phyloP scores from a whole-genome alignment of 2,329 filamentous ascomycete genomes.

The Trichoderma afroharzianum region DNA sequence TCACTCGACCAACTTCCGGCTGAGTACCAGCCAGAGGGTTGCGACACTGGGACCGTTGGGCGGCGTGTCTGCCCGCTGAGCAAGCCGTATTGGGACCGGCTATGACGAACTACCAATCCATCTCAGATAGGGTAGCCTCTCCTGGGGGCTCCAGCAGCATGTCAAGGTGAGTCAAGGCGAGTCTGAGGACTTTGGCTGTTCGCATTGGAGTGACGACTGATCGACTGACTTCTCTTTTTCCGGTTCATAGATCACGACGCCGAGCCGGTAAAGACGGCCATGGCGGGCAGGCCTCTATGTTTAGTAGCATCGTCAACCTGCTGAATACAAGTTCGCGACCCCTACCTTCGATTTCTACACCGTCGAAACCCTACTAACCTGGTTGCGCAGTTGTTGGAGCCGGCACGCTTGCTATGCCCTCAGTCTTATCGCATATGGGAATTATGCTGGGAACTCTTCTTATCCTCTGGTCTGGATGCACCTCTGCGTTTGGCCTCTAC shows the following conservation, averaged over 20 bases:
- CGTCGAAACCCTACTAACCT: slow-evolving; percentile 17
- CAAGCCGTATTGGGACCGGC: slow-evolving; percentile 24
- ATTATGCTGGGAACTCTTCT: slow-evolving; percentile 79
- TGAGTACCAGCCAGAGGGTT: not conserved
- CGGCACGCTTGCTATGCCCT: slow-evolving; percentile 91
- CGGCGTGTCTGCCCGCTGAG: not conserved
- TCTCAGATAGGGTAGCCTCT: slow-evolving; percentile 46
- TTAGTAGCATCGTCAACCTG: slow-evolving; percentile 90
- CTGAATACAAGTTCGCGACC: slow-evolving; percentile 79
- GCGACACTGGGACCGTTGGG: not conserved
- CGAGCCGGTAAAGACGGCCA: slow-evolving; percentile 69
- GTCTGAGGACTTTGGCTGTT: not conserved
- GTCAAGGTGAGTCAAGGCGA: slow-evolving; percentile 39
- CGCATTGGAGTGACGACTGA: not conserved
- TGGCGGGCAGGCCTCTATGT: slow-evolving; percentile 75
- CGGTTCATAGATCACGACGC: slow-evolving; percentile 47
- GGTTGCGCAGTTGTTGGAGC: slow-evolving; percentile 74
- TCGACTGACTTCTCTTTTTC: slow-evolving; percentile 14
- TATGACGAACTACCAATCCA: slow-evolving; percentile 56
- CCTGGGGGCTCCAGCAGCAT: slow-evolving; percentile 43
- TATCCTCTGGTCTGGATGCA: slow-evolving; percentile 87
- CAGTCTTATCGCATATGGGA: slow-evolving; percentile 92
- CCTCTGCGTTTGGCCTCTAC: slow-evolving; percentile 89
- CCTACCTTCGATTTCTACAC: not conserved
- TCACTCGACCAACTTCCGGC: slow-evolving; percentile 10